Evolutionary conservation across 78 protist genomes (phyloP).

Genomic region (Chrysochromulina parva): DNA sequence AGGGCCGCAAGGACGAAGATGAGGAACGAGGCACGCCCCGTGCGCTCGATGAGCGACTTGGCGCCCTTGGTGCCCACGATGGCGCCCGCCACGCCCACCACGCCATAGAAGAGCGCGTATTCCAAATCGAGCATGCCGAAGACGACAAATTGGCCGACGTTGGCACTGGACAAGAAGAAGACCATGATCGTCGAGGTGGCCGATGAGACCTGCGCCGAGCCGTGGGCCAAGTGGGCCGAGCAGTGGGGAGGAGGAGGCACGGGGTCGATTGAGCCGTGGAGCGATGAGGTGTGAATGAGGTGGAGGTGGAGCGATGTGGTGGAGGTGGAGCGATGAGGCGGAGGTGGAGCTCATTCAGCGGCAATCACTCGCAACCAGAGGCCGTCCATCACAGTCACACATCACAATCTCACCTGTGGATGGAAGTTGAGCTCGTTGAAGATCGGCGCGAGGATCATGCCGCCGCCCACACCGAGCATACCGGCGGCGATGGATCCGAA

Average conservation of each 20-base stretch:
- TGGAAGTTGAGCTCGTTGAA: not conserved
- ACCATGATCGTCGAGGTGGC: conserved; percentile 13
- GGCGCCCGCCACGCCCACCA: not conserved
- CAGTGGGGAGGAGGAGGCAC: too few species aligned
- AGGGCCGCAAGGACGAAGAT: not conserved
- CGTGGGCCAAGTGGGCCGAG: not conserved
- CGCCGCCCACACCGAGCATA: conserved; percentile 24
- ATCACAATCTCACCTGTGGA: not conserved
- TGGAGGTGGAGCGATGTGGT: too few species aligned
- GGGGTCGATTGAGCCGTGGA: too few species aligned
- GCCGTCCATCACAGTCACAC: too few species aligned
- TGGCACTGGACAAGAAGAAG: not conserved
- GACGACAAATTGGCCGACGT: not conserved
- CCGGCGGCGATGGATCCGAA: not conserved
- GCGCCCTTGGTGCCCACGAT: conserved; percentile 22
- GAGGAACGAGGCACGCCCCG: not conserved
- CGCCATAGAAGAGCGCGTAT: not conserved
- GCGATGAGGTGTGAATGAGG: too few species aligned
- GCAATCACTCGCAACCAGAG: too few species aligned
- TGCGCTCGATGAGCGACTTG: not conserved
- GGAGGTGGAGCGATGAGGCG: too few species aligned
- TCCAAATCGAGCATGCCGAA: not conserved
- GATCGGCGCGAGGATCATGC: not conserved
- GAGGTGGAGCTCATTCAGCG: too few species aligned
- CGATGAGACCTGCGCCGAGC: not conserved